These are phyloP conservation scores for Rhizophagus sp. DNA, from an alignment of 192 early-diverging fungal genomes.

Conservation along the genomic window DNA sequence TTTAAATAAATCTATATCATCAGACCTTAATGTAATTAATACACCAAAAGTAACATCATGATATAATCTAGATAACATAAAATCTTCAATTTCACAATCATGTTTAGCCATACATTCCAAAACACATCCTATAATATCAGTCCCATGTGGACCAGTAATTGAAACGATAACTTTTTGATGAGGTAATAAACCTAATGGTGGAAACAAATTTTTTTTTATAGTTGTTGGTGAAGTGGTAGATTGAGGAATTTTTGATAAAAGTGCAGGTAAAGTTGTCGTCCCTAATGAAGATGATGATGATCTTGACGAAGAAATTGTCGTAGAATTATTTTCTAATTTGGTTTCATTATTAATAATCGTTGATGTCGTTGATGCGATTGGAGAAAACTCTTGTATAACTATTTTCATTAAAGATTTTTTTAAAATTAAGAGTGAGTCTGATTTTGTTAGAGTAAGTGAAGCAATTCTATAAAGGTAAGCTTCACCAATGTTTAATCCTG, in stretches of 20 bases:
- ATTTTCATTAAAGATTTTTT: slow-evolving; percentile 72
- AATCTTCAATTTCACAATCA: slow-evolving; percentile 80
- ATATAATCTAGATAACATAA: slow-evolving; percentile 84
- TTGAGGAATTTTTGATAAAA: slow-evolving; percentile 1
- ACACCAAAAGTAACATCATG: slow-evolving; percentile 95
- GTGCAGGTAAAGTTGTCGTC: slow-evolving; percentile 11
- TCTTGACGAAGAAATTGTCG: neutral
- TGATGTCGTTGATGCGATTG: slow-evolving; percentile 17
- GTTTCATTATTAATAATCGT: slow-evolving; percentile 5
- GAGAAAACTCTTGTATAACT: slow-evolving; percentile 47
- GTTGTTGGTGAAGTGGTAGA: neutral
- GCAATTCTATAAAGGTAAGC: slow-evolving; percentile 61
- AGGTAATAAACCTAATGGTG: slow-evolving; percentile 51
- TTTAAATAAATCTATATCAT: slow-evolving; percentile 76
- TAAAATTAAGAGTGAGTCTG: slow-evolving; percentile 60
- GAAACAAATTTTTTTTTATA: slow-evolving; percentile 44
- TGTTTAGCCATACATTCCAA: slow-evolving; percentile 73
- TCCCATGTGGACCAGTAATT: slow-evolving; percentile 85
- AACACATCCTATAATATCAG: slow-evolving; percentile 87
- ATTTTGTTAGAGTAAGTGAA: slow-evolving; percentile 64
- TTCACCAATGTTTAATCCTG: slow-evolving; percentile 71
- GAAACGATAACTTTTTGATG: slow-evolving; percentile 81
- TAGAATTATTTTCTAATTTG: neutral
- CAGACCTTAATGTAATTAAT: slow-evolving; percentile 70
- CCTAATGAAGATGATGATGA: neutral